Conservation (phyloP, 495 filamentous ascomycete genomes). For the Evansstolkia leycettana region DNA sequence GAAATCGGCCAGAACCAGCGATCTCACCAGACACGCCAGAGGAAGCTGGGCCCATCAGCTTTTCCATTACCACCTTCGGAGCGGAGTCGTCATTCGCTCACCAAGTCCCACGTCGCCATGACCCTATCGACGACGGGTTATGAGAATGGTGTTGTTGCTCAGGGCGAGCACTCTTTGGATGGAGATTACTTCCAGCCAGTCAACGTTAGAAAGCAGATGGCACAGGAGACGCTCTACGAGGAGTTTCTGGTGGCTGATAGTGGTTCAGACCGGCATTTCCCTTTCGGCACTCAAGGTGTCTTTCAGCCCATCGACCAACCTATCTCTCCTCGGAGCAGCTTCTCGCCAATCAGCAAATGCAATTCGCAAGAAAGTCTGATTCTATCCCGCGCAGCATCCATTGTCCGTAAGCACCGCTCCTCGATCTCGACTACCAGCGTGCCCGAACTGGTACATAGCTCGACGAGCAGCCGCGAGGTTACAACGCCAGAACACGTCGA, state of each 20-base stretch:
- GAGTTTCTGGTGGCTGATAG: slow-evolving; percentile 35
- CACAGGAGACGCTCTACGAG: slow-evolving; percentile 35
- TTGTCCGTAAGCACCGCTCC: slow-evolving; percentile 42
- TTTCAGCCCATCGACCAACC: slow-evolving; percentile 27
- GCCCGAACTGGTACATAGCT: slow-evolving; percentile 41
- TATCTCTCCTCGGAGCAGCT: slow-evolving; percentile 37
- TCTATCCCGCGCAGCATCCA: slow-evolving; percentile 33
- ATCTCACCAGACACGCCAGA: slow-evolving; percentile 9
- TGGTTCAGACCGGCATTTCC: slow-evolving; percentile 33
- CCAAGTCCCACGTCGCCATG: slow-evolving; percentile 18
- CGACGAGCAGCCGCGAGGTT: slow-evolving; percentile 33
- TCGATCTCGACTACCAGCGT: slow-evolving; percentile 43
- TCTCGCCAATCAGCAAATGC: slow-evolving; percentile 45
- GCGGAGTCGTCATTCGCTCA: slow-evolving; percentile 22
- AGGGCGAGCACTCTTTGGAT: slow-evolving; percentile 2
- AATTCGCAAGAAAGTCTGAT: slow-evolving; percentile 47
- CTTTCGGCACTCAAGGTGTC: slow-evolving; percentile 24
- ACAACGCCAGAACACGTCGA: slow-evolving; percentile 21
- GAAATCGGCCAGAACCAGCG: slow-evolving; percentile 1
- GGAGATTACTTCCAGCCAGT: slow-evolving; percentile 28
- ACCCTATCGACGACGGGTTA: slow-evolving; percentile 26
- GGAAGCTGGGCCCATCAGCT: slow-evolving; percentile 17
- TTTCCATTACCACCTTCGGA: slow-evolving; percentile 29
- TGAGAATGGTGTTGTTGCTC: slow-evolving; percentile 14
- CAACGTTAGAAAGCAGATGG: slow-evolving; percentile 21